Base-by-base conservation (phyloP, 2,329 filamentous ascomycete species). In the Calonectria hongkongensis region DNA sequence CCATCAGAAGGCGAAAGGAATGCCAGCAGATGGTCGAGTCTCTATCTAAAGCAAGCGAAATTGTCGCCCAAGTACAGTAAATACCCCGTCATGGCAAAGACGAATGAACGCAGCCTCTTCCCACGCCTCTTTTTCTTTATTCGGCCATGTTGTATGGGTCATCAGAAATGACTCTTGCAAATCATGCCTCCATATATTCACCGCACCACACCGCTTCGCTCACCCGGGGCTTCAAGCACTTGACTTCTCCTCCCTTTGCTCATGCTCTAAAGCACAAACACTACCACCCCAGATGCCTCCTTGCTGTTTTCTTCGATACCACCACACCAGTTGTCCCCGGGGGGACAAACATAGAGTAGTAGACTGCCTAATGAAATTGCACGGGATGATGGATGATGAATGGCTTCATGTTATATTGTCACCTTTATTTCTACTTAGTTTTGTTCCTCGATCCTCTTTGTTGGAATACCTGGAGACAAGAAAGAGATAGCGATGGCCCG, bases 1-100 rank as follows among this genome's bases (percentile, higher is more conserved):
- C 97, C 4, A 90, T 98, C 81, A 92, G 96, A 81, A 91, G 97
- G 85, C 91, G 97, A 84, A 99, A 99, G 89, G 97, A 99, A 86
- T 99, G 97, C 86, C 95, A 97, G 86, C 95, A 98, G 86, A 99
- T 99, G 97, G 97, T 99, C 65, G 97, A 99, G 86, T 97, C 94
- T 68, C 88, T 99, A 81, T 87, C 90, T 79, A 94, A 94, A 85
- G 97, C 97, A 70, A 97, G 93, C 85, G 97, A 99, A 88, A 98
- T 99, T 86, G 97, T 99, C 83, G 96, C 95, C 86, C 91, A 93
- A 83, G 92, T 93, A 70, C 90, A 92, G 88, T 92, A 88, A 83
- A 58, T 43, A 50, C 70, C 62, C 65, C 62, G 68, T 63, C 18
- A 75, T 63, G 71, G 27, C 27, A 45, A 68, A 25, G 45, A 48